Evolutionary conservation across 2,329 filamentous ascomycete genomes (phyloP).

Genomic region (Fusarium fracticaudum): DNA sequence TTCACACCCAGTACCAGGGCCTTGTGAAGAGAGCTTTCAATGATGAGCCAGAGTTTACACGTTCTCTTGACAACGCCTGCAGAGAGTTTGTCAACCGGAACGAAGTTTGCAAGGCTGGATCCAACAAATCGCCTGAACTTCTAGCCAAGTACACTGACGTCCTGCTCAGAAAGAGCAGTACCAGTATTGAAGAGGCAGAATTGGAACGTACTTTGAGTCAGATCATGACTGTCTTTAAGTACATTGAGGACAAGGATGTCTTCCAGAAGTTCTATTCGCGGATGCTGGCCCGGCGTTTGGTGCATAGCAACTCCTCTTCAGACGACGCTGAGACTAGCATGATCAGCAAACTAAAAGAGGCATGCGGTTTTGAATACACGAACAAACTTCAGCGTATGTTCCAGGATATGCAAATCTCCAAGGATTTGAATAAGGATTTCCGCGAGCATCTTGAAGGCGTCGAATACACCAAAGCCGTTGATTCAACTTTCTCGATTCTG

Average conservation of each 20-base stretch:
- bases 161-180: constrained; percentile 90
- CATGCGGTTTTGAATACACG: constrained; percentile 98
- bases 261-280: constrained; percentile 99
- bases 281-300: constrained; percentile 92
- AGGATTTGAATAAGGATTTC: constrained; percentile 92
- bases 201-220: constrained; percentile 88
- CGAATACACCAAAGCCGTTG: constrained; percentile 72
- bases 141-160: constrained; percentile 96
- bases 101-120: constrained; percentile 91
- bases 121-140: constrained; percentile 92
- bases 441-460: constrained; percentile 73
- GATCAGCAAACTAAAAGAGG: constrained; percentile 99
- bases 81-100: constrained; percentile 98
- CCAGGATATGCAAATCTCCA: constrained; percentile 99
- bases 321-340: constrained; percentile 98
- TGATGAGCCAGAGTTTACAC: constrained; percentile 95
- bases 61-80: constrained; percentile 95
- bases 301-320: constrained; percentile 94
- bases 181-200: constrained; percentile 92
- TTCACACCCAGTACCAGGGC: constrained; percentile 91
- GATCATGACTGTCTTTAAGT: constrained; percentile 99
- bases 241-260: constrained; percentile 99
- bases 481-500: constrained; percentile 91
- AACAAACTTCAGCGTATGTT: constrained; percentile 99
- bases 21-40: constrained; percentile 93